Conservation (phyloP, 2,329 filamentous ascomycete species). For the Coniosporium tulheliwenetii region DNA sequence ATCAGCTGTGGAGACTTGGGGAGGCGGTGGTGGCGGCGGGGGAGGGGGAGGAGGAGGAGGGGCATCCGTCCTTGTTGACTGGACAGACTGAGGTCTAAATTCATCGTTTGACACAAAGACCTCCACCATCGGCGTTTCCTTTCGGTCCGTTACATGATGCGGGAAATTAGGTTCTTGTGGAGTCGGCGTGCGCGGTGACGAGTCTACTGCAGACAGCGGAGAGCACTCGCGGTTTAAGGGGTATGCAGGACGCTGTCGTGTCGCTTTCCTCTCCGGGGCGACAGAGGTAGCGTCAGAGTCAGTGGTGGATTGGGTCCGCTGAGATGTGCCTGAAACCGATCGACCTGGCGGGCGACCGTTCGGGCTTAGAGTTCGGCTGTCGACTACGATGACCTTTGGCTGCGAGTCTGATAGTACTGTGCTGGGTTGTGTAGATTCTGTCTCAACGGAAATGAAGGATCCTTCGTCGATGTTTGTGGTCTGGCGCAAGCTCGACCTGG, state of each 20-base stretch:
- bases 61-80: slow-evolving; percentile 27
- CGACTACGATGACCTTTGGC: too few species aligned
- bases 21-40: slow-evolving; percentile 59
- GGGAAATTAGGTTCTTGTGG: slow-evolving; percentile 21
- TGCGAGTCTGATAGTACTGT: slow-evolving; percentile 5
- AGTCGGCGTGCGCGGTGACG: slow-evolving; percentile 29
- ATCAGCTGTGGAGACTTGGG: slow-evolving; percentile 49
- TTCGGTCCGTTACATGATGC: slow-evolving; percentile 15
- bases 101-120: slow-evolving; percentile 25
- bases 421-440: slow-evolving; percentile 21
- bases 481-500: slow-evolving; percentile 26
- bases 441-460: slow-evolving; percentile 27
- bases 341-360: slow-evolving; percentile 3
- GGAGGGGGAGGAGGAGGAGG: slow-evolving; percentile 22
- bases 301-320: slow-evolving; percentile 13
- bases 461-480: slow-evolving; percentile 17
- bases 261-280: slow-evolving; percentile 19
- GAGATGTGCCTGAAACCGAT: slow-evolving; percentile 4
- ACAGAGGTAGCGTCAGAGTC: slow-evolving; percentile 32
- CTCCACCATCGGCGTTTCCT: slow-evolving; percentile 24
- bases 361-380: too few species aligned
- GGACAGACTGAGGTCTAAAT: slow-evolving; percentile 16
- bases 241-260: slow-evolving; percentile 13
- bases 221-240: slow-evolving; percentile 21
- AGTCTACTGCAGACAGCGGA: slow-evolving; percentile 24